A percentile compares a stretch with the other conserved stretches of the same genome.
Evolutionary conservation across 2,329 filamentous ascomycete genomes (phyloP).

Genomic region (Uncinocarpus reesii): DNA sequence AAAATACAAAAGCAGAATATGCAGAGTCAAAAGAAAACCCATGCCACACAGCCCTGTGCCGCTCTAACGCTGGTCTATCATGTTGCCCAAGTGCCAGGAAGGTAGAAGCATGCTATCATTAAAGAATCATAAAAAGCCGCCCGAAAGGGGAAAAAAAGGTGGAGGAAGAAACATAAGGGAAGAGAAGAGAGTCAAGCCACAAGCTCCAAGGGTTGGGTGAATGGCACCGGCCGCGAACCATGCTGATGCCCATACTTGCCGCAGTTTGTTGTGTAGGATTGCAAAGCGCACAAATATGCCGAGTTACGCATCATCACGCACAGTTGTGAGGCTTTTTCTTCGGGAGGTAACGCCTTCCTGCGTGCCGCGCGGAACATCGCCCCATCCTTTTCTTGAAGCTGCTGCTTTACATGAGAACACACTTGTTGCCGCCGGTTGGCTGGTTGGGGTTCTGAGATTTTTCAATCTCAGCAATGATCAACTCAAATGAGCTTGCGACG

Average conservation of each 20-base stretch:
- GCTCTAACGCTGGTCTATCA: conserved; percentile 17
- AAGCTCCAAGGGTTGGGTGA: not conserved
- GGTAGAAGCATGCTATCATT: conserved; percentile 7
- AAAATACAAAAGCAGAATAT: not conserved
- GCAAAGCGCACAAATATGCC: conserved; percentile 4
- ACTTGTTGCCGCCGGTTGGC: conserved; percentile 70
- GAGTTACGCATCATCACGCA: conserved; percentile 4
- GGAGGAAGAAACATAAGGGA: not conserved
- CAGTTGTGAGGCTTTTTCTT: not conserved
- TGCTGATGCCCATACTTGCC: too few relatives aligned
- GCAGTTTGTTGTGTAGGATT: not conserved
- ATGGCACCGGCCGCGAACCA: not conserved
- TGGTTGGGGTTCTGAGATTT: conserved; percentile 85
- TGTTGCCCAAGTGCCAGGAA: conserved; percentile 11
- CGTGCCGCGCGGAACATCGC: not conserved
- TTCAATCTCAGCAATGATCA: conserved; percentile 90
- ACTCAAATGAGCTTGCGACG: conserved; percentile 82
- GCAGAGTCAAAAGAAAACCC: conserved; percentile 7
- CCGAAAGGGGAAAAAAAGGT: not conserved
- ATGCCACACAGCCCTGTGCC: conserved; percentile 12
- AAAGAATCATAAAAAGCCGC: conserved; percentile 7
- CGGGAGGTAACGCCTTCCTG: not conserved
- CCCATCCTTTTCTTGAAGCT: not conserved
- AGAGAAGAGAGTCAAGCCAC: conserved; percentile 4
- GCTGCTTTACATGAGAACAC: conserved; percentile 60